phyloP scores from a whole-genome alignment of 495 filamentous ascomycete species.

The Gamarada debralockiae region DNA sequence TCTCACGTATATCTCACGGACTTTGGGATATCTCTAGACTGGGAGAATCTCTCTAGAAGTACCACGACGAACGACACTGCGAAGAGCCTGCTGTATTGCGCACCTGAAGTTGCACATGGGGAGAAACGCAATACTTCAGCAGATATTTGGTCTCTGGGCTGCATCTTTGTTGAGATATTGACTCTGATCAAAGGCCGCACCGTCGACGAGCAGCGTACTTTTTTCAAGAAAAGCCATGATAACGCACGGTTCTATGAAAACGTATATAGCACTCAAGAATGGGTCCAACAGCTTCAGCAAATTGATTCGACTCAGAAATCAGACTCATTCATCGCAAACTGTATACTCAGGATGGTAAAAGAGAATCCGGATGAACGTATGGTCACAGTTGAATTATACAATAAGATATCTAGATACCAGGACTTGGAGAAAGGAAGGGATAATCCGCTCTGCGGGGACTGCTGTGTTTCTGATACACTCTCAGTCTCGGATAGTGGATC shows the following conservation, averaged over 20 bases:
- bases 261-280: neutral
- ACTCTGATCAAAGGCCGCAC: slow-evolving; percentile 22
- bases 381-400: neutral
- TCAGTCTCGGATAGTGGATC: neutral
- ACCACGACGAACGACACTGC: slow-evolving; percentile 23
- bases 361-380: neutral
- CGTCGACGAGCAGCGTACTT: neutral
- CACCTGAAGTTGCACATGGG: slow-evolving; percentile 28
- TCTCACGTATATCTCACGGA: slow-evolving; percentile 32
- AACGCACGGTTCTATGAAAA: neutral
- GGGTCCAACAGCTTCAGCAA: neutral
- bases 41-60: slow-evolving; percentile 14
- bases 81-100: slow-evolving; percentile 21
- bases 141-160: slow-evolving; percentile 42
- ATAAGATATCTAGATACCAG: neutral
- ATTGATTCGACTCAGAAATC: neutral
- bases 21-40: slow-evolving; percentile 36
- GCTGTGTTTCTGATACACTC: neutral
- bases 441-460: neutral
- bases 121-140: slow-evolving; percentile 24
- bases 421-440: no score
- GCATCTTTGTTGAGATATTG: slow-evolving; percentile 38
- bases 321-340: neutral
- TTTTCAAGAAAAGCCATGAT: neutral
- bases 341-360: neutral